A percentile compares a stretch with the other conserved stretches of the same genome.
Evolutionary conservation across 2,329 filamentous ascomycete species (phyloP).

Genomic region (Fusarium annulatum): DNA sequence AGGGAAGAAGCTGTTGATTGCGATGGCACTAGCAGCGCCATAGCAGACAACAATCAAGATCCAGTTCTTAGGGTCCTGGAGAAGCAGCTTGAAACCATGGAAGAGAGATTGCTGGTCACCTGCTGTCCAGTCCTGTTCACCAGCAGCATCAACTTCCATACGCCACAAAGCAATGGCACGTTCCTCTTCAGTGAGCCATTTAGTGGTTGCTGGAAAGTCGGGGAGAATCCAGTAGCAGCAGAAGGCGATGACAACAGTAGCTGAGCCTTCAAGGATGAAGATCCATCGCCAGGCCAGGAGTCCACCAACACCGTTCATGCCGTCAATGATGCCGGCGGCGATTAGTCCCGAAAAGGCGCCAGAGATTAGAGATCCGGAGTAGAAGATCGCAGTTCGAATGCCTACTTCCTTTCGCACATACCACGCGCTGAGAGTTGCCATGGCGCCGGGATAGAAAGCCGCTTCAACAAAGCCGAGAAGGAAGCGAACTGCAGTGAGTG

Average conservation of each 20-base stretch:
- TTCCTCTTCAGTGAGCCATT: conserved; percentile 54
- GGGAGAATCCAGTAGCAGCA: conserved; percentile 31
- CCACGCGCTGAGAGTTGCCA: conserved; percentile 52
- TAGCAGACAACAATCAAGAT: conserved; percentile 60
- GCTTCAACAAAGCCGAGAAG: conserved; percentile 60
- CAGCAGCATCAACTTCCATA: conserved; percentile 35
- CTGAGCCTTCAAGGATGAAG: conserved; percentile 72
- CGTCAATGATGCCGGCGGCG: conserved; percentile 66
- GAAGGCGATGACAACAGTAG: conserved; percentile 38
- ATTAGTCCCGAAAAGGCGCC: conserved; percentile 75
- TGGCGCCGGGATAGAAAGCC: conserved; percentile 53
- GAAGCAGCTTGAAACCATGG: conserved; percentile 54
- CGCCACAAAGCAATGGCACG: conserved; percentile 52
- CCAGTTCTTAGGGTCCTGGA: conserved; percentile 51
- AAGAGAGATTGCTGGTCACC: background rate
- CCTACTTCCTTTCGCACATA: conserved; percentile 75
- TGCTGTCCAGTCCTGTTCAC: conserved; percentile 30
- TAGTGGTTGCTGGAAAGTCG: conserved; percentile 52
- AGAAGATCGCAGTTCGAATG: conserved; percentile 68
- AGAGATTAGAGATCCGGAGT: conserved; percentile 72
- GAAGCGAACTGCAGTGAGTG: conserved; percentile 48
- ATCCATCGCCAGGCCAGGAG: conserved; percentile 66
- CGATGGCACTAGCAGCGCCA: conserved; percentile 53
- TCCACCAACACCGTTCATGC: conserved; percentile 27
- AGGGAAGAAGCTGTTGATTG: conserved; percentile 57